These are phyloP conservation scores for Podaxis pistillaris DNA, from an alignment of 768 basidiomycete species.

Conservation along the genomic window DNA sequence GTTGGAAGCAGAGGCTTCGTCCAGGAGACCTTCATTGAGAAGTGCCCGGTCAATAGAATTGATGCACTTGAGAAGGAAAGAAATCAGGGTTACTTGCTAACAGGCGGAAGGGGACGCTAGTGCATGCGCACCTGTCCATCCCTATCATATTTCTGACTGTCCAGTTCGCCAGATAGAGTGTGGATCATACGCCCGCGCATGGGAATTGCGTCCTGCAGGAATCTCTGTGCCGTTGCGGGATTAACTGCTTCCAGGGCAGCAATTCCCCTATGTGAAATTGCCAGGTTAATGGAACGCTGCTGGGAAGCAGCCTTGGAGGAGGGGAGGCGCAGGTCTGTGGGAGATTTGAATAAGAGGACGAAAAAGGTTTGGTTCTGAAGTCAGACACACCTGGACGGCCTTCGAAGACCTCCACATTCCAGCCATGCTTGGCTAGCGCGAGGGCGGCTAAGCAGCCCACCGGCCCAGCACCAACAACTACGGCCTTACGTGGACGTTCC, in stretches of 20 bases:
- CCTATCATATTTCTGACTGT: slow-evolving; percentile 87
- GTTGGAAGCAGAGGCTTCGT: slow-evolving; percentile 61
- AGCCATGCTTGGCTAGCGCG: slow-evolving; percentile 82
- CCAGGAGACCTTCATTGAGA: slow-evolving; percentile 83
- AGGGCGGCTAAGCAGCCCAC: slow-evolving; percentile 92
- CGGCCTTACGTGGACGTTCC: slow-evolving; percentile 39
- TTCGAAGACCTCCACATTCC: slow-evolving; percentile 80
- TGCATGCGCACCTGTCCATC: slow-evolving; percentile 71
- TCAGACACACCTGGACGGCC: slow-evolving; percentile 62
- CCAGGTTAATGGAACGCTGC: slow-evolving; percentile 94
- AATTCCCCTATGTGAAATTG: slow-evolving; percentile 91
- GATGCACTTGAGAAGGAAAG: slow-evolving; percentile 64
- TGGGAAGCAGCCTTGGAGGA: slow-evolving; percentile 62
- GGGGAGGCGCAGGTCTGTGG: slow-evolving; percentile 69
- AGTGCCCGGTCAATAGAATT: slow-evolving; percentile 90
- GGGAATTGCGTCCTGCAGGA: slow-evolving; percentile 81
- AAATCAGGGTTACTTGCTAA: slow-evolving; percentile 18
- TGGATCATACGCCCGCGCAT: slow-evolving; percentile 98
- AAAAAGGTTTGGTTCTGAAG: slow-evolving; percentile 5
- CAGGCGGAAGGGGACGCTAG: slow-evolving; percentile 12
- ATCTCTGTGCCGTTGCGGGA: slow-evolving; percentile 61
- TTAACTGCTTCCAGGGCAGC: slow-evolving; percentile 84
- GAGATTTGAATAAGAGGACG: slow-evolving; percentile 10
- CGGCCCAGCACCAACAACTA: slow-evolving; percentile 86
- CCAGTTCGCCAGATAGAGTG: slow-evolving; percentile 61